Percentiles rank a stretch among this genome's conserved stretches.
Conservation (phyloP, 106 monocot genomes). For the Triglochin maritima region DNA sequence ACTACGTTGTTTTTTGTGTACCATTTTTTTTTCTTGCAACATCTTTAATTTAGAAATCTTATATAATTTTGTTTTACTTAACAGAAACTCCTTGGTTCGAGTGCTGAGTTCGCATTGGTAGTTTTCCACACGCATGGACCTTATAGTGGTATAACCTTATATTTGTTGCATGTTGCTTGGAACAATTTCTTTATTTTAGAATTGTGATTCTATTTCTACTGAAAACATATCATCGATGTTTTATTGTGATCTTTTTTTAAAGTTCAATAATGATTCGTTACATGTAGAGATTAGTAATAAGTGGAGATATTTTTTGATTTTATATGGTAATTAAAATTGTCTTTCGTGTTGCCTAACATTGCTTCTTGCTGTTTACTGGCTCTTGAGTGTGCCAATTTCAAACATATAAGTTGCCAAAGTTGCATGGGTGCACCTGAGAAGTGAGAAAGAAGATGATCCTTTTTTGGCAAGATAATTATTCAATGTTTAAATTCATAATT, state of each 20-base stretch:
- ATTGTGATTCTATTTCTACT: not conserved
- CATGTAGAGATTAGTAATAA: not conserved
- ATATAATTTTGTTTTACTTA: not conserved
- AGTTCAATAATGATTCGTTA: not conserved
- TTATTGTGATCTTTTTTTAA: not conserved
- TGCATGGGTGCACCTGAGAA: too few relatives aligned
- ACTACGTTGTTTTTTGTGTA: not conserved
- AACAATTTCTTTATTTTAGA: not conserved
- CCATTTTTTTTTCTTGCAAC: not conserved
- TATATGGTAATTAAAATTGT: too few relatives aligned
- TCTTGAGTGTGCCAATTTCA: too few relatives aligned
- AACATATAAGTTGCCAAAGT: too few relatives aligned
- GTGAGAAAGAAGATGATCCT: too few relatives aligned
- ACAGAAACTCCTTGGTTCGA: conserved; percentile 58
- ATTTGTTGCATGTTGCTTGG: not conserved
- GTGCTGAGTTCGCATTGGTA: conserved; percentile 70
- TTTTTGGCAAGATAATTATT: too few relatives aligned
- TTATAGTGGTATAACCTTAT: conserved; percentile 46
- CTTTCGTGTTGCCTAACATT: too few relatives aligned
- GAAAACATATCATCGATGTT: not conserved
- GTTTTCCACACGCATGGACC: conserved; percentile 84
- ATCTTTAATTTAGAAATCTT: not conserved
- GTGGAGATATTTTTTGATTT: too few relatives aligned
- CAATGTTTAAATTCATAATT: too few relatives aligned
- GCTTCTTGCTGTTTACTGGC: too few relatives aligned